A percentile compares a stretch with the other conserved stretches of the same genome.
phyloP scores from a whole-genome alignment of 2,329 filamentous ascomycete species.

The Ophiostoma novo-ulmi region DNA sequence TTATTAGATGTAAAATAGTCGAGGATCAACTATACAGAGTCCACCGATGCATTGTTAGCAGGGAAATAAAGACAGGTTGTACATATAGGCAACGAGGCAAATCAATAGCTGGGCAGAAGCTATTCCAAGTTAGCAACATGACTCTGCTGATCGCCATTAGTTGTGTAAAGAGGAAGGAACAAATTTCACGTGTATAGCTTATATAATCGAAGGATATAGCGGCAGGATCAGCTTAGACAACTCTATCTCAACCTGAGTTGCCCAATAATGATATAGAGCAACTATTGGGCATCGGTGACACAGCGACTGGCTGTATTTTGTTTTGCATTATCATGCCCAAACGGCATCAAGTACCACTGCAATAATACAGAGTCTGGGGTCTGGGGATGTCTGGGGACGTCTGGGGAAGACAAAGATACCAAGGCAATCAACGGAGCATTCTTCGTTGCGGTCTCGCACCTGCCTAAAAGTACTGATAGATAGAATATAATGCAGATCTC shows the following conservation, averaged over 20 bases:
- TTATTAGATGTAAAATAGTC: background rate
- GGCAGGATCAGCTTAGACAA: no score
- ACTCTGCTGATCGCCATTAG: background rate
- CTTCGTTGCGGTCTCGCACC: background rate
- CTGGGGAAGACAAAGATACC: background rate
- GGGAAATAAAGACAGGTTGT: background rate
- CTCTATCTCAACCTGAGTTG: no score
- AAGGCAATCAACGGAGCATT: background rate
- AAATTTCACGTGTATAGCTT: background rate
- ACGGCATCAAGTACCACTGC: no score
- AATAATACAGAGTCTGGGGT: background rate
- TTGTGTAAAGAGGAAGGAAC: background rate
- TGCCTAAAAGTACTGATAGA: no score
- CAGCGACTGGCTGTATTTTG: no score
- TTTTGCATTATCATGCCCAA: no score
- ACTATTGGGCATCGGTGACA: no score
- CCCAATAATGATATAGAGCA: no score
- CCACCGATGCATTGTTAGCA: background rate
- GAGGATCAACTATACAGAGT: background rate
- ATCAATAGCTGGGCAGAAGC: background rate
- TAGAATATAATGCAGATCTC: background rate
- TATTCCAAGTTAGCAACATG: background rate
- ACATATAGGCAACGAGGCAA: background rate
- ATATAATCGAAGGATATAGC: background rate
- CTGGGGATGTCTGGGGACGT: background rate